Evolutionary conservation across 192 early-diverging fungal genomes (phyloP).

Genomic region (Rhizophlyctis rosea): DNA sequence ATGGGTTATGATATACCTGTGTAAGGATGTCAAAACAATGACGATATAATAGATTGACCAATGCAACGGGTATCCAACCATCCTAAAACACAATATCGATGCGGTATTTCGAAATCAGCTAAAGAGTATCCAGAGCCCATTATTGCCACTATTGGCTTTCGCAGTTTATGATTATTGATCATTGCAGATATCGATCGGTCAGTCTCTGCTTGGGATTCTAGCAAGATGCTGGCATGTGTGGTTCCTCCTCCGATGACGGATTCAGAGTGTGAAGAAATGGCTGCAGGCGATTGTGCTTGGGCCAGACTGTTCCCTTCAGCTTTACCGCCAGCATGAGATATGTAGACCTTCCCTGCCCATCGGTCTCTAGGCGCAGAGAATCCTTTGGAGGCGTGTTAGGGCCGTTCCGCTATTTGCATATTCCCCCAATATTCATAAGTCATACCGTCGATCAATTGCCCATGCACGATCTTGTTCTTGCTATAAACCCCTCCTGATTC

Average conservation of each 20-base stretch:
- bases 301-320: neutral
- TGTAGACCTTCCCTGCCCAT: constrained; percentile 10
- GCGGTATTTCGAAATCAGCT: neutral
- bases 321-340: constrained; percentile 5
- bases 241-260: too few relatives aligned
- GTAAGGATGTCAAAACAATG: too few relatives aligned
- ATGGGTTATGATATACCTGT: neutral
- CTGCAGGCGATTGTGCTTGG: too few relatives aligned
- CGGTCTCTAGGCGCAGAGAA: constrained; percentile 4
- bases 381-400: neutral
- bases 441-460: constrained; percentile 3
- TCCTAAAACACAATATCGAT: neutral
- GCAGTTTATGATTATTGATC: neutral
- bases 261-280: too few relatives aligned
- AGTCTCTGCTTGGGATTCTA: neutral
- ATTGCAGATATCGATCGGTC: neutral
- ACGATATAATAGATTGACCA: too few relatives aligned
- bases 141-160: neutral
- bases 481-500: constrained; percentile 2
- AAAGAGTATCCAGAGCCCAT: neutral
- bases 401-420: neutral
- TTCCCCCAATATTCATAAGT: neutral
- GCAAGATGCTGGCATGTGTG: too few relatives aligned
- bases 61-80: too few relatives aligned
- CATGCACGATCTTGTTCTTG: constrained; percentile 1